phyloP scores from a whole-genome alignment of 768 basidiomycete species.

The Sarcodon sp. region DNA sequence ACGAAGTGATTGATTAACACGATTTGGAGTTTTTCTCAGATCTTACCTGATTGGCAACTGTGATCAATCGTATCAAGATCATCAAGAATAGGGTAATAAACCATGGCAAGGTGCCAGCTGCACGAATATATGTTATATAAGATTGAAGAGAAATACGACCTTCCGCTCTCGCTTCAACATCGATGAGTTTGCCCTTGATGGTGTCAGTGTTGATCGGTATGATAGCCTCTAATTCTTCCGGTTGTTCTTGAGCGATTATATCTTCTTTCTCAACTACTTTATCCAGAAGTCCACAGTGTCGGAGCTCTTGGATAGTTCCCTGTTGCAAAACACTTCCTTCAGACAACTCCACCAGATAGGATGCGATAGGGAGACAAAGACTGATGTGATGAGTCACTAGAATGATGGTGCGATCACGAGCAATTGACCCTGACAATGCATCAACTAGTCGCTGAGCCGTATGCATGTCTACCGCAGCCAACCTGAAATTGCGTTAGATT shows the following conservation, averaged over 20 bases:
- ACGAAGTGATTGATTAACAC: background rate
- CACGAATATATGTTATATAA: slow-evolving; percentile 50
- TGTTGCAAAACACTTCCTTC: slow-evolving; percentile 35
- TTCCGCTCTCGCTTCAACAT: slow-evolving; percentile 53
- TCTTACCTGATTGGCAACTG: slow-evolving; percentile 43
- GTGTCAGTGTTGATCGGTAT: background rate
- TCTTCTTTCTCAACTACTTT: slow-evolving; percentile 26
- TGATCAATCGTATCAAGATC: slow-evolving; percentile 40
- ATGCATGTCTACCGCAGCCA: slow-evolving; percentile 70
- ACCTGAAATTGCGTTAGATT: slow-evolving; percentile 16
- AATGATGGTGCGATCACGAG: slow-evolving; percentile 56
- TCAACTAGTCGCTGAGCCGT: slow-evolving; percentile 61
- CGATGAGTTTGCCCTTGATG: slow-evolving; percentile 39
- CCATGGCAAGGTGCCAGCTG: slow-evolving; percentile 47
- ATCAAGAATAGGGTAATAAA: slow-evolving; percentile 36
- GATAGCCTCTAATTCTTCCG: background rate
- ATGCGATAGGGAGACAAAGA: slow-evolving; percentile 54
- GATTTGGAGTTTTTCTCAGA: background rate
- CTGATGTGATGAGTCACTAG: slow-evolving; percentile 77
- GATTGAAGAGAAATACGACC: slow-evolving; percentile 46
- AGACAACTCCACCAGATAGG: slow-evolving; percentile 53
- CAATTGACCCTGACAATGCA: slow-evolving; percentile 51
- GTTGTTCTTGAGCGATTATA: slow-evolving; percentile 4
- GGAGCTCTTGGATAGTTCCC: slow-evolving; percentile 36
- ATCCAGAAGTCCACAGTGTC: slow-evolving; percentile 27